Percentiles rank a stretch among this genome's conserved stretches.
Conservation (phyloP, 148 eudicot genomes). For the Diospyros kaki region DNA sequence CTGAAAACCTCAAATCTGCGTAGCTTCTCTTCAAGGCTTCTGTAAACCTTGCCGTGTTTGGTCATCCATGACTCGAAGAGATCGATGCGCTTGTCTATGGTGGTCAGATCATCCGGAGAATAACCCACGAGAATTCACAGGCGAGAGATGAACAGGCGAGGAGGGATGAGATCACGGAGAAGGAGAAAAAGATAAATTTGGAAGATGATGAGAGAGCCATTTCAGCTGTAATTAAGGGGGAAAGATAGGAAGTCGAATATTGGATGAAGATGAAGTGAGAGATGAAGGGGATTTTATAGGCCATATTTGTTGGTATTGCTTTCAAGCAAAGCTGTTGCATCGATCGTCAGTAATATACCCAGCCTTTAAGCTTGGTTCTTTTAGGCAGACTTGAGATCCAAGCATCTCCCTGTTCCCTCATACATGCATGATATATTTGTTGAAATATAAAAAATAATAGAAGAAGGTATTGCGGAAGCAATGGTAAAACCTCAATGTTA, state of each 20-base stretch:
- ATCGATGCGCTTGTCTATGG: slow-evolving; percentile 50
- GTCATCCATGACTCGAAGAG: slow-evolving; percentile 85
- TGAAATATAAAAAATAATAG: too few relatives aligned
- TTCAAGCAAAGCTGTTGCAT: slow-evolving; percentile 49
- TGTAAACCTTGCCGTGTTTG: slow-evolving; percentile 65
- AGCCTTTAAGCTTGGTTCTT: slow-evolving; percentile 71
- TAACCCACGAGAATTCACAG: slow-evolving; percentile 73
- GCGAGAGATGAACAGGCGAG: slow-evolving; percentile 20
- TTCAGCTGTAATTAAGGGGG: not conserved
- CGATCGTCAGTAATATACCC: slow-evolving; percentile 18
- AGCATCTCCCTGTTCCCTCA: slow-evolving; percentile 33
- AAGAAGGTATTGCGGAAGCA: too few relatives aligned
- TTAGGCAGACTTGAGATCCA: slow-evolving; percentile 52
- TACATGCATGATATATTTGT: too few relatives aligned
- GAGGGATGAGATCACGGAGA: slow-evolving; percentile 16
- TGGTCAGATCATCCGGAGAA: slow-evolving; percentile 61
- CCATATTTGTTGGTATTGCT: slow-evolving; percentile 31
- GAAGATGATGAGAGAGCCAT: slow-evolving; percentile 26
- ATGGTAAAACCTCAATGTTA: too few relatives aligned
- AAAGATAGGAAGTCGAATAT: not conserved
- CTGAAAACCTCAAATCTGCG: slow-evolving; percentile 88
- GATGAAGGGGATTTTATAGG: slow-evolving; percentile 16
- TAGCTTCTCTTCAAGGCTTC: slow-evolving; percentile 77
- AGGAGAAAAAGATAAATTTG: slow-evolving; percentile 16
- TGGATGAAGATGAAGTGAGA: slow-evolving; percentile 8